Evolutionary conservation across 2,329 filamentous ascomycete species (phyloP).

Genomic region (Trichoderma sp.): DNA sequence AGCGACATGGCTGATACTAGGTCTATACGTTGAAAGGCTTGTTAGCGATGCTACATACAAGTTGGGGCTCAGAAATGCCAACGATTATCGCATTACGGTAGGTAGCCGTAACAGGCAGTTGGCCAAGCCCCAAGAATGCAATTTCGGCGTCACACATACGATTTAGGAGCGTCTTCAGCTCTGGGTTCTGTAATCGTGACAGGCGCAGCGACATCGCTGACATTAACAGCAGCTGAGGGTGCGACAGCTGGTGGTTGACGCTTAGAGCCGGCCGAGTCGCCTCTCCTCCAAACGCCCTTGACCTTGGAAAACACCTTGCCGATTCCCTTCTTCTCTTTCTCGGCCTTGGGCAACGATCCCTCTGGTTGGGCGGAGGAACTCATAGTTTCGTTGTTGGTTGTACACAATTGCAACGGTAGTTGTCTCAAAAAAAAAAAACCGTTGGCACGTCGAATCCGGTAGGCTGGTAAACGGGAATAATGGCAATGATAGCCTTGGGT

Average conservation of each 20-base stretch:
- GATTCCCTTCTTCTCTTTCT: conserved; percentile 47
- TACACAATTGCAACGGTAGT: not conserved
- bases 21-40: not conserved
- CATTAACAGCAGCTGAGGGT: not conserved
- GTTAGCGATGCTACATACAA: conserved; percentile 3
- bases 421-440: conserved; percentile 4
- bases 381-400: conserved; percentile 33
- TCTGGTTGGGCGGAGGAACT: conserved; percentile 43
- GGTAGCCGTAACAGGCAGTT: not conserved
- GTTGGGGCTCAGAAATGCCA: not conserved
- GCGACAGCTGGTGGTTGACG: not conserved
- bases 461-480: conserved; percentile 6
- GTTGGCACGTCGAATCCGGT: conserved; percentile 1
- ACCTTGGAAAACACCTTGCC: conserved; percentile 48
- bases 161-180: not conserved
- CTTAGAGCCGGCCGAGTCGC: conserved; percentile 36
- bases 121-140: not conserved
- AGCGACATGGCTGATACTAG: not conserved
- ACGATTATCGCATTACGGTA: not conserved
- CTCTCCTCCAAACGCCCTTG: conserved; percentile 50
- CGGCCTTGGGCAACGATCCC: conserved; percentile 34
- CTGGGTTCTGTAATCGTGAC: not conserved
- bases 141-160: conserved; percentile 12
- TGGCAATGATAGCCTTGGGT: not conserved
- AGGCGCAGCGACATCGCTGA: not conserved